Evolutionary conservation across 164 flowering plant species (phyloP).

Genomic region (Platanus orientalis): DNA sequence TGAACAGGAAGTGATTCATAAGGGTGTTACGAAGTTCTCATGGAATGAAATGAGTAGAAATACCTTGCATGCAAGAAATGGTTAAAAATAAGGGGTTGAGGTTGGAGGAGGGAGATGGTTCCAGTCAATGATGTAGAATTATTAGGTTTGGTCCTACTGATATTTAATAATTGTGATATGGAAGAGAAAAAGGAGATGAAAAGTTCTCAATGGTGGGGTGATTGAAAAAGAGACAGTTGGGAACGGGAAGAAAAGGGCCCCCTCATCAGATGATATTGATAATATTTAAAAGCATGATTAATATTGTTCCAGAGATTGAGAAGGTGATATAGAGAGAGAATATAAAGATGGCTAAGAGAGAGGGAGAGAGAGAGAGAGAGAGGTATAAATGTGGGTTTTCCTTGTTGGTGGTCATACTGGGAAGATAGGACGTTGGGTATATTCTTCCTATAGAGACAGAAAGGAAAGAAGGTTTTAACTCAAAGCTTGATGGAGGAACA

Average conservation of each 20-base stretch:
- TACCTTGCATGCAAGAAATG: slow-evolving; percentile 18
- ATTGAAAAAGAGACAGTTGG: slow-evolving; percentile 28
- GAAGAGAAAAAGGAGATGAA: slow-evolving; percentile 4
- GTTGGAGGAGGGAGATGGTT: slow-evolving; percentile 9
- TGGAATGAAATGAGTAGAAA: slow-evolving; percentile 35
- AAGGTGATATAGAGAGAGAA: slow-evolving; percentile 22
- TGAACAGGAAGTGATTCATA: no score
- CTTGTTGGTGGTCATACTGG: slow-evolving; percentile 36
- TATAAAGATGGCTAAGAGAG: background rate
- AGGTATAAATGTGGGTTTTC: slow-evolving; percentile 28
- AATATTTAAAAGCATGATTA: slow-evolving; percentile 22
- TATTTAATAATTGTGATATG: slow-evolving; percentile 19
- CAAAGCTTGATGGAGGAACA: slow-evolving; percentile 65
- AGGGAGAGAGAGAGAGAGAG: slow-evolving; percentile 23
- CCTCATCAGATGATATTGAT: slow-evolving; percentile 31
- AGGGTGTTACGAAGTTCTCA: slow-evolving; percentile 9
- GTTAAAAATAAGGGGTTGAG: slow-evolving; percentile 2
- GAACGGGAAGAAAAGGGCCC: slow-evolving; percentile 31
- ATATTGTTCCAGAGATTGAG: background rate
- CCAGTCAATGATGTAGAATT: slow-evolving; percentile 20
- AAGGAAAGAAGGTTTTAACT: background rate
- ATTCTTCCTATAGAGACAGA: slow-evolving; percentile 23
- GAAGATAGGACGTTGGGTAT: slow-evolving; percentile 29
- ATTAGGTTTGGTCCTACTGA: slow-evolving; percentile 29
- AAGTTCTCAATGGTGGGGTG: slow-evolving; percentile 11